phyloP scores from a whole-genome alignment of 306 rosid species.

The Echinosophora koreensis region DNA sequence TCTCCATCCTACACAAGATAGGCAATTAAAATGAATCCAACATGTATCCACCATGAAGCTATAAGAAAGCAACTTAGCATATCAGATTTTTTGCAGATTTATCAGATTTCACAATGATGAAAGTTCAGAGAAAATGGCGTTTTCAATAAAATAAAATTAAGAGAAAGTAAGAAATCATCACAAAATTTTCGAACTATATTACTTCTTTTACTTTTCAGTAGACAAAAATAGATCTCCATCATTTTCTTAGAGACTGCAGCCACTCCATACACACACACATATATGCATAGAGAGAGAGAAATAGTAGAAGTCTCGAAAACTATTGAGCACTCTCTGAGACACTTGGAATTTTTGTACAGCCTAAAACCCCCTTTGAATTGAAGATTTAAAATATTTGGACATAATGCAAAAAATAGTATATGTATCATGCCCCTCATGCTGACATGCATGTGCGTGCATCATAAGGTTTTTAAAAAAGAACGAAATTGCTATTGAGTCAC shows the following conservation, averaged over 20 bases:
- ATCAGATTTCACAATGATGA: constrained; percentile 77
- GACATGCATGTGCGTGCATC: constrained; percentile 45
- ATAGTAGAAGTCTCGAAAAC: constrained; percentile 42
- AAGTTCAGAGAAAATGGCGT: constrained; percentile 52
- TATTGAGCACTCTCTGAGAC: constrained; percentile 54
- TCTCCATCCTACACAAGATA: too few species aligned
- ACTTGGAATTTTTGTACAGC: constrained; percentile 43
- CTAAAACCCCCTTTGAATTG: constrained; percentile 41
- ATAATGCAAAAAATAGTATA: constrained; percentile 44
- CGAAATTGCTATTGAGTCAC: constrained; percentile 56
- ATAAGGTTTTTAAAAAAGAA: constrained; percentile 21
- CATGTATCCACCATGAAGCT: constrained; percentile 45
- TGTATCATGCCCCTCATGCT: constrained; percentile 15
- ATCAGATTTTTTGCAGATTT: constrained; percentile 69
- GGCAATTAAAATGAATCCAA: constrained; percentile 43
- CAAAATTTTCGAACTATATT: constrained; percentile 62
- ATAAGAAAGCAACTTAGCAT: constrained; percentile 58
- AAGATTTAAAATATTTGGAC: neutral
- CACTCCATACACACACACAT: constrained; percentile 46
- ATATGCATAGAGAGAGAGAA: constrained; percentile 10
- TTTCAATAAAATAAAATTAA: constrained; percentile 41
- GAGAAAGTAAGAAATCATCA: constrained; percentile 55
- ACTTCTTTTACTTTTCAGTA: constrained; percentile 56
- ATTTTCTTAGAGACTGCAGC: constrained; percentile 74
- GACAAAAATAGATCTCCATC: constrained; percentile 69